Conservation (phyloP, 2,329 filamentous ascomycete species). For the Colletotrichum sp. region DNA sequence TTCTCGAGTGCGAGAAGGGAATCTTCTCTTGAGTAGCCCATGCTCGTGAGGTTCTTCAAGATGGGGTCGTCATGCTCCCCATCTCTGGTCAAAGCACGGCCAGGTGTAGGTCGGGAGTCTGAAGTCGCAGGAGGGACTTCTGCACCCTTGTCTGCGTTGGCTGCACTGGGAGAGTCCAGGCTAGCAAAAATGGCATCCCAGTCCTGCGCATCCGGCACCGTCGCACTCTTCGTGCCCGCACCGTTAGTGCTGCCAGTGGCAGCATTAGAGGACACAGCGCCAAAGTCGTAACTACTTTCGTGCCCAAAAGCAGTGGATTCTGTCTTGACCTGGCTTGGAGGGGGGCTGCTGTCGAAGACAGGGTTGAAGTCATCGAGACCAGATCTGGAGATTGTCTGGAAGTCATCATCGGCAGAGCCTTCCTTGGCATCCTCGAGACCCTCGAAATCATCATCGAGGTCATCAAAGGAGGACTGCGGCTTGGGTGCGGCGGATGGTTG, state of each 20-base stretch:
- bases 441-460: constrained; percentile 81
- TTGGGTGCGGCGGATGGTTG: constrained; percentile 20
- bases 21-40: constrained; percentile 82
- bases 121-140: background rate
- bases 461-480: constrained; percentile 67
- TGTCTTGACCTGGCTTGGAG: constrained; percentile 58
- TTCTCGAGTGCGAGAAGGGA: constrained; percentile 86
- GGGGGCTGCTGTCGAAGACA: constrained; percentile 76
- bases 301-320: constrained; percentile 58
- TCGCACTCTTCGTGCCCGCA: constrained; percentile 38
- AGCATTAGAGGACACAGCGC: constrained; percentile 44
- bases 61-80: constrained; percentile 91
- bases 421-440: constrained; percentile 86
- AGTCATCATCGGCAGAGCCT: constrained; percentile 79
- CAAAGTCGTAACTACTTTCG: constrained; percentile 66
- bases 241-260: constrained; percentile 38
- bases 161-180: constrained; percentile 61
- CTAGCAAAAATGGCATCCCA: constrained; percentile 96
- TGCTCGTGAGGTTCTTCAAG: constrained; percentile 84
- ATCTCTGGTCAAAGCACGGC: constrained; percentile 73
- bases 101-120: constrained; percentile 39
- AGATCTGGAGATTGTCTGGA: constrained; percentile 74
- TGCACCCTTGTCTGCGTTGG: constrained; percentile 22
- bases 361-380: constrained; percentile 81
- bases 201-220: constrained; percentile 66